A percentile compares a stretch with the other conserved stretches of the same genome.
phyloP scores from a whole-genome alignment of 2,329 filamentous ascomycete genomes.

The Pleoardoris graminearum region DNA sequence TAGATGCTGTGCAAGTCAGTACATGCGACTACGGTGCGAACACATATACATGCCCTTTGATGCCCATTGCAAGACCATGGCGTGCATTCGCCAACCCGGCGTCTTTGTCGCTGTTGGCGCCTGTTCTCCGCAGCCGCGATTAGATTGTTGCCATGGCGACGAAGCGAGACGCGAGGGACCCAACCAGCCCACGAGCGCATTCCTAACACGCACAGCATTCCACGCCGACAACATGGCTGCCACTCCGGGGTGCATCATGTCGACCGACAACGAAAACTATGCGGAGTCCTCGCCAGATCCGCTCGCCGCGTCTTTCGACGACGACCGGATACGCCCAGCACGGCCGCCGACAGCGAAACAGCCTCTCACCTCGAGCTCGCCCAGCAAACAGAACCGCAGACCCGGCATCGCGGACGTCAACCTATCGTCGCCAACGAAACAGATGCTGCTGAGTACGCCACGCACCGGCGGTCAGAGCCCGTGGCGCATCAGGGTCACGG shows the following conservation, averaged over 20 bases:
- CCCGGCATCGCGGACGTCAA: conserved; percentile 21
- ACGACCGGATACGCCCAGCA: conserved; percentile 23
- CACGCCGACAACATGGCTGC: not conserved
- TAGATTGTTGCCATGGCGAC: conserved; percentile 42
- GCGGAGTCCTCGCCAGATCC: conserved; percentile 45
- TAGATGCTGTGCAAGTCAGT: conserved; percentile 68
- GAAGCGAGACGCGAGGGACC: not conserved
- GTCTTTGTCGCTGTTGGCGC: conserved; percentile 20
- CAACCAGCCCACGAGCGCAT: conserved; percentile 8
- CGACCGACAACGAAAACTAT: conserved; percentile 25
- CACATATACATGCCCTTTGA: conserved; percentile 41
- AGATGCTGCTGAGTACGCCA: conserved; percentile 50
- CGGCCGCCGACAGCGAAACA: conserved; percentile 2
- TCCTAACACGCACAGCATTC: conserved; percentile 8
- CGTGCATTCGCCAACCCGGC: not conserved
- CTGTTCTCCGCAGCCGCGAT: conserved; percentile 16
- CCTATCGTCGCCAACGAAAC: conserved; percentile 48
- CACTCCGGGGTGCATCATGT: not conserved
- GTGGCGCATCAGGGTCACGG: conserved; percentile 56
- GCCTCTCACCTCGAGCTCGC: conserved; percentile 35
- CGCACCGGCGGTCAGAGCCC: conserved; percentile 47
- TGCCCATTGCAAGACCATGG: conserved; percentile 37
- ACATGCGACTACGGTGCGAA: not conserved
- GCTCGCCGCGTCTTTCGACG: conserved; percentile 34
- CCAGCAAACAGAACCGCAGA: conserved; percentile 32